Evolutionary conservation across 495 filamentous ascomycete genomes (phyloP).

Genomic region (Cudoniella acicularis): DNA sequence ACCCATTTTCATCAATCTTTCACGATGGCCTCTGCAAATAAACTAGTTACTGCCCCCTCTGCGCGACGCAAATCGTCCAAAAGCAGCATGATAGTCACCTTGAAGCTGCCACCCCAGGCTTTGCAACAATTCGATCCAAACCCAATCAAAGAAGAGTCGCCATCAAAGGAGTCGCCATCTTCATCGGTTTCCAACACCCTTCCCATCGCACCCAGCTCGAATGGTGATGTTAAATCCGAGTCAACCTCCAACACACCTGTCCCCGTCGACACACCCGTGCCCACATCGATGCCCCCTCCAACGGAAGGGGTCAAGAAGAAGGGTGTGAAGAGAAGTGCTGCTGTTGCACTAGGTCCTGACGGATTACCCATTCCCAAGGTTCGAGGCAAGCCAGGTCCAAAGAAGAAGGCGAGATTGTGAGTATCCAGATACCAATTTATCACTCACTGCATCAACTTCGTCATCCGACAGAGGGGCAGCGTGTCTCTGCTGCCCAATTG

Average conservation of each 20-base stretch:
- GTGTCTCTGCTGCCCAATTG: no score
- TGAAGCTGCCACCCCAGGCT: conserved; percentile 47
- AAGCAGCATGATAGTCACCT: conserved; percentile 39
- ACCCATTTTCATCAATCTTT: conserved; percentile 21
- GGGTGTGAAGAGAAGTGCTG: conserved; percentile 52
- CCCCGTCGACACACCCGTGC: conserved; percentile 49
- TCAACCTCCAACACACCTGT: conserved; percentile 48
- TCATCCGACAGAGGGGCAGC: no score
- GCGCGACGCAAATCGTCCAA: conserved; percentile 30
- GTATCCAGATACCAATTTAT: no score
- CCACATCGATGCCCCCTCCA: conserved; percentile 47
- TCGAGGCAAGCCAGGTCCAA: conserved; percentile 84
- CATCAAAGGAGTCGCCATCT: conserved; percentile 30
- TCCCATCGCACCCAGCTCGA: conserved; percentile 33
- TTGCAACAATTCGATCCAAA: conserved; percentile 45
- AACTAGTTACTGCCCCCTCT: conserved; percentile 16
- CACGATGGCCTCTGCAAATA: conserved; percentile 29
- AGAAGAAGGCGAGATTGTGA: conserved; percentile 93
- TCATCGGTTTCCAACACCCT: conserved; percentile 14
- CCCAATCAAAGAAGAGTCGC: conserved; percentile 37
- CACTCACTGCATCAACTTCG: not conserved
- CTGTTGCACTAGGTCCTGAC: conserved; percentile 51
- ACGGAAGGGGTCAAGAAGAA: conserved; percentile 57
- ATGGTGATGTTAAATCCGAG: conserved; percentile 47
- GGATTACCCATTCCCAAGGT: conserved; percentile 50